Percentiles rank a stretch among this genome's conserved stretches.
These are phyloP conservation scores for Candida verbasci DNA, from an alignment of 805 yeast genomes.

Conservation along the genomic window DNA sequence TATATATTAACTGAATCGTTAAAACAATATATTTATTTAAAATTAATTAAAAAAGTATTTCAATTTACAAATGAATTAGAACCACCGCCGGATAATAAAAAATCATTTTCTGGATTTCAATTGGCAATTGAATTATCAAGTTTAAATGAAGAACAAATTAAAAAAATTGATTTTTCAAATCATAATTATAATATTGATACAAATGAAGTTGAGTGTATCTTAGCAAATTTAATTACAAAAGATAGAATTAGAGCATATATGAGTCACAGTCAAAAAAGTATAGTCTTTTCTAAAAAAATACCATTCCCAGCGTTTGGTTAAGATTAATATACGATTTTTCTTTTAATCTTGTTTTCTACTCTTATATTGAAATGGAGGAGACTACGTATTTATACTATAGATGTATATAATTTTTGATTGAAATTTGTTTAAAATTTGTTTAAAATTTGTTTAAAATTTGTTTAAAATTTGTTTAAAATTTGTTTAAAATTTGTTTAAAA, in stretches of 20 bases:
- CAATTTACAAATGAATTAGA: conserved; percentile 13
- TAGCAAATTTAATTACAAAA: conserved; percentile 61
- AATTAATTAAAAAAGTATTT: conserved; percentile 42
- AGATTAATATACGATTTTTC: background rate
- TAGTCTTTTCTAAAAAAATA: conserved; percentile 69
- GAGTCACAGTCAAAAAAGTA: conserved; percentile 67
- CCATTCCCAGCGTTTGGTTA: conserved; percentile 53
- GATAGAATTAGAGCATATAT: conserved; percentile 74
- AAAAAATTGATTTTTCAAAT: conserved; percentile 6
- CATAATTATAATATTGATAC: conserved; percentile 12
- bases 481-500: too few species aligned
- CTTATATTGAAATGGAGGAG: too few species aligned
- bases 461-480: too few species aligned
- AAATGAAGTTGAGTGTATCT: conserved; percentile 63
- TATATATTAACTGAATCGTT: conserved; percentile 57
- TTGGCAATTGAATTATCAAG: conserved; percentile 37
- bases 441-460: too few species aligned
- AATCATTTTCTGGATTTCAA: conserved; percentile 34
- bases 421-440: too few species aligned
- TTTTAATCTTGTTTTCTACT: too few species aligned
- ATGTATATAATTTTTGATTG: too few species aligned
- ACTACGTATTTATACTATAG: too few species aligned
- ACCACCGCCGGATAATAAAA: conserved; percentile 16
- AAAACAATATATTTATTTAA: conserved; percentile 46
- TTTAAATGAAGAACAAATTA: conserved; percentile 2